phyloP scores from a whole-genome alignment of 2,329 filamentous ascomycete species.

The Fusarium cicatricum region DNA sequence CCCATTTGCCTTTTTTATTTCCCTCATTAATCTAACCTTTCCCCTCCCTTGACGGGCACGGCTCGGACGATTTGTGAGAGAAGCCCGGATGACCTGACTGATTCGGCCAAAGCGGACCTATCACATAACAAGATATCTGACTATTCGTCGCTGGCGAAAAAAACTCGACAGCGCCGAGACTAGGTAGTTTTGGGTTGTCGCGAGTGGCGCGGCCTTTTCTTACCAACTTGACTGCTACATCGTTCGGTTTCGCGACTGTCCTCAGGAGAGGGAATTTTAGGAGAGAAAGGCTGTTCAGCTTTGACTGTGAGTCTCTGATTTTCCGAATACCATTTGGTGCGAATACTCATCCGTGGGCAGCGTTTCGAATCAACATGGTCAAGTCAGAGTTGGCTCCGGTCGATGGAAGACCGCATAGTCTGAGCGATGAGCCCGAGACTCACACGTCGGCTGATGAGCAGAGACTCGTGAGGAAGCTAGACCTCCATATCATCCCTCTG shows the following conservation, averaged over 20 bases:
- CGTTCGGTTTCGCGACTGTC: background rate
- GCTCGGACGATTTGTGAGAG: constrained; percentile 9
- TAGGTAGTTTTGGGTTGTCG: constrained; percentile 28
- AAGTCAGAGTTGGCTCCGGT: constrained; percentile 8
- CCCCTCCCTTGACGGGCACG: background rate
- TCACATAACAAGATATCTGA: constrained; percentile 5
- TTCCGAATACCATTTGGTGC: background rate
- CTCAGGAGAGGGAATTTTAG: background rate
- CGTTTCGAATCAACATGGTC: constrained; percentile 8
- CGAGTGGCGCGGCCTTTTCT: constrained; percentile 21
- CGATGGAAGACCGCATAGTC: constrained; percentile 20
- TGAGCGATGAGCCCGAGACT: constrained; percentile 29
- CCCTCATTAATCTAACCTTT: too few species aligned
- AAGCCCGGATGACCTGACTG: constrained; percentile 27
- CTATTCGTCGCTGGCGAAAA: background rate
- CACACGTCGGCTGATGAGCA: constrained; percentile 52
- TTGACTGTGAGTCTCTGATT: constrained; percentile 3
- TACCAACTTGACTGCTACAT: constrained; percentile 6
- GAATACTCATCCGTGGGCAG: background rate
- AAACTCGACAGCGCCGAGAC: constrained; percentile 22
- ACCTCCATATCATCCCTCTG: constrained; percentile 69
- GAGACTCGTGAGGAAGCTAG: constrained; percentile 70
- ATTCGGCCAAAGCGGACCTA: constrained; percentile 23
- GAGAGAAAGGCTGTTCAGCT: background rate
- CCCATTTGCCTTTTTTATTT: too few species aligned